These are phyloP conservation scores for Termitomyces sp. DNA, from an alignment of 768 basidiomycete genomes.

Conservation along the genomic window DNA sequence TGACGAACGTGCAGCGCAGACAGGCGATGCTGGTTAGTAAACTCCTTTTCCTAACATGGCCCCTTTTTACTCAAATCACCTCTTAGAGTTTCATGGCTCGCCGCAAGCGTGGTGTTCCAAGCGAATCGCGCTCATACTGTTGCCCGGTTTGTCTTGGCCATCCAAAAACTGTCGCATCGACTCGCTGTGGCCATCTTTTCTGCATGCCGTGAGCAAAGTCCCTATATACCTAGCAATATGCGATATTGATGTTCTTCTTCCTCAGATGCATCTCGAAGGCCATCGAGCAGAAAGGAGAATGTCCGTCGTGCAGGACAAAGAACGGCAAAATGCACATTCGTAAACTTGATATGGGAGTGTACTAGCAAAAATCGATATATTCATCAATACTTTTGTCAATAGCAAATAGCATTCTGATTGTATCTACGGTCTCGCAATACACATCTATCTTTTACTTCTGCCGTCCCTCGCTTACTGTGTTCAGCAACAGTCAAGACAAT, in stretches of 20 bases:
- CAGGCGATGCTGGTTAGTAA: conserved; percentile 8
- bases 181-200: conserved; percentile 11
- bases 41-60: background rate
- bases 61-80: background rate
- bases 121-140: background rate
- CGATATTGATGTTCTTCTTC: no score
- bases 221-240: no score
- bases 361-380: no score
- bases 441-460: no score
- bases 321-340: background rate
- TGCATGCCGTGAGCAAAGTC: conserved; percentile 3
- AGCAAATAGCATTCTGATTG: no score
- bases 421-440: no score
- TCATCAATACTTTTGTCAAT: no score
- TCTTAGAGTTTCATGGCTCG: conserved; percentile 6
- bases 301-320: conserved; percentile 4
- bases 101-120: conserved; percentile 5
- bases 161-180: background rate
- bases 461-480: no score
- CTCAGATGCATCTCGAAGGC: conserved; percentile 4
- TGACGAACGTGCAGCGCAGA: conserved; percentile 3
- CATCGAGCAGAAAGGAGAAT: conserved; percentile 1
- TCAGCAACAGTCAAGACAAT: no score
- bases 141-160: conserved; percentile 6
- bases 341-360: no score